Conservation (phyloP, 2,329 filamentous ascomycete genomes). For the Metarhizium robertsii region DNA sequence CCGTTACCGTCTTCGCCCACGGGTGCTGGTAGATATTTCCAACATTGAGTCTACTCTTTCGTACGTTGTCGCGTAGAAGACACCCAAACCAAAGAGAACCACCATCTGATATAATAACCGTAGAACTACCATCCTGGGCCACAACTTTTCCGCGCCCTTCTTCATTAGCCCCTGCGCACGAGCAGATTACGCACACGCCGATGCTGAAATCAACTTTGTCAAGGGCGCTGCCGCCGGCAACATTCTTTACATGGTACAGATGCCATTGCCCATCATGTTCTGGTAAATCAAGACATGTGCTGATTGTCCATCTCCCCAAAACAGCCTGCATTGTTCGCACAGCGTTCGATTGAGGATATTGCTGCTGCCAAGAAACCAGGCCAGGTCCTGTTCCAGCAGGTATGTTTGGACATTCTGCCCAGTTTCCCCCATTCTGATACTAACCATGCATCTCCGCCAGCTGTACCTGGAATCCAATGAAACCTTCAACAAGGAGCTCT, state of each 20-base stretch:
- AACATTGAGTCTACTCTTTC: constrained; percentile 28
- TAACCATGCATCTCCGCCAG: background rate
- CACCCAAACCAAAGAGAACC: background rate
- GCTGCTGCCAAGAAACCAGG: constrained; percentile 23
- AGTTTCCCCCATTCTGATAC: constrained; percentile 8
- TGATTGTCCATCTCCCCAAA: background rate
- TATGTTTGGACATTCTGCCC: constrained; percentile 2
- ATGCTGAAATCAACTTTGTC: constrained; percentile 40
- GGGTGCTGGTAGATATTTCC: constrained; percentile 40
- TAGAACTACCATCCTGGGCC: constrained; percentile 39
- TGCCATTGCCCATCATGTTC: constrained; percentile 19
- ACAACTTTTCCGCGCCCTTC: constrained; percentile 45
- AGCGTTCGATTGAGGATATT: constrained; percentile 29
- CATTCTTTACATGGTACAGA: constrained; percentile 38
- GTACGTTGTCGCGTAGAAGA: background rate
- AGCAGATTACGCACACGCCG: constrained; percentile 32
- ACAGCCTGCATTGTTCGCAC: background rate
- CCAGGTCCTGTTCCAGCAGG: constrained; percentile 30
- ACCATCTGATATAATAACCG: constrained; percentile 8
- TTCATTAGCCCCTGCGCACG: constrained; percentile 42
- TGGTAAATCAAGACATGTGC: background rate
- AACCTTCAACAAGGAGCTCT: background rate
- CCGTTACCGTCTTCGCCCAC: constrained; percentile 37
- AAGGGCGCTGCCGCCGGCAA: constrained; percentile 36
- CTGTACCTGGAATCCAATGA: background rate